Evolutionary conservation across 2,329 filamentous ascomycete species (phyloP), one percentile per base, ranked within the genome.

Genomic region (Paraconiothyrium brasiliense): DNA sequence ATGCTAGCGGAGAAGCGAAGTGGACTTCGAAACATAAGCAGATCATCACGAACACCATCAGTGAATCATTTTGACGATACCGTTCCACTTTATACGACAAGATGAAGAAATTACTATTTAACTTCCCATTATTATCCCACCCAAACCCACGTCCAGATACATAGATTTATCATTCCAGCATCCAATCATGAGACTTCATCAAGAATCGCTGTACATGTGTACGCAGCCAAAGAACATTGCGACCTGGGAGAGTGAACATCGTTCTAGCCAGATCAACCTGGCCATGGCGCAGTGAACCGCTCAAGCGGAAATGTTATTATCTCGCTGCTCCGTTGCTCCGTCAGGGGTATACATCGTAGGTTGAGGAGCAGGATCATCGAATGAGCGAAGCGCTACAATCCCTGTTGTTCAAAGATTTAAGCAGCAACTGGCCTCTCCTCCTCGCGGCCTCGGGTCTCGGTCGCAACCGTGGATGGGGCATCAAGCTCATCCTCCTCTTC

Each of bases 401-500:
- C 54, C 41, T 48, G 65, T 71, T 68, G 75, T 62, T 58, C 62
- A 37, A 58, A 56, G 46, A 35, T 58, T 61, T 72, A 77, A 62
- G 72, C 74, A 66, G 69, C 75, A 61, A 78, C 65, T 8, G 62
- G 57, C 50, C 81, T 78, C 75, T 83, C 80, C 62, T 84, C 82
- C 67, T 84, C 83, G 14, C 83, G 80, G 27, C 82, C 83, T 51
- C 83, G 78, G 54, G 76, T 73, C 66, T 81, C 79, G 63, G 76
- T 80, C 54, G 72, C 73, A 55, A 79, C 72, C 43, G 76, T 79
- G 46, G 77, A 79, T 16, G 69, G 72, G 14, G 71, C 84, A 14
- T 89, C 87, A 34, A 55, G 43, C 14, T 86, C 85, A 22, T 89
- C 87, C 13, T 89, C 88, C 10, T 89, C 87, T 20, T 90, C 89